Base-by-base conservation (phyloP, 139 green algal genomes). In the Asterochloris sp. region DNA sequence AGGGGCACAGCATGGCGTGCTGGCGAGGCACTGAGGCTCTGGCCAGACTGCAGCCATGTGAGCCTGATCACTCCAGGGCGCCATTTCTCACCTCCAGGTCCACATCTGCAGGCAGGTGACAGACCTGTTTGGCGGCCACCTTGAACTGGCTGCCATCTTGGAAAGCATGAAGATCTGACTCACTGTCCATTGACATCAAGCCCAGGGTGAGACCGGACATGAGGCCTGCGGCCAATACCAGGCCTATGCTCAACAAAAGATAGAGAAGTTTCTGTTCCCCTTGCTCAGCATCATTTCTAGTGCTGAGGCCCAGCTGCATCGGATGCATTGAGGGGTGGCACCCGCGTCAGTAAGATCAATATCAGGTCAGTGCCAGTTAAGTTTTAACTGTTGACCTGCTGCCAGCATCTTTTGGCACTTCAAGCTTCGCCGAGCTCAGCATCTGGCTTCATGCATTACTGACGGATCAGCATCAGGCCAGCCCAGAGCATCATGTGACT, bases 141-240 rank as follows among this genome's bases (percentile, higher is more conserved):
- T 26, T 73, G 66, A 26, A 10, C 4, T 73, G 66, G 21, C 9
- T 21, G 8, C 23, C 21, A 73, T 73, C 66, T 26, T 8, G 9
- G 66, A 24, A 26, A 26, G 66, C 66, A 26, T 73, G 66, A 21
- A 28, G 61, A 38, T 28, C 27, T 24, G 73, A 54, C 38, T 54
- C 38, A 54, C 38, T 38, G 74, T 93, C 89, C 29, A 93, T 66
- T 1, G 75, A 86, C 82, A 93, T 89, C 2, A 93, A 71, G 15
- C 90, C 92, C 9, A 95, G 82, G 10, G 92, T 96, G 1, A 96
- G 83, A 10, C 92, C 92, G 23, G 62, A 73, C 77, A 81, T 81
- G 24, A 81, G 26, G 16, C 77, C 77, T 23, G 77, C 77, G 28
- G 73, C 62, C 16, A 81, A 60, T 1, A 73, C 62, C 26, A 81